Evolutionary conservation across 305 asterid genomes (phyloP).

Genomic region (Fraxinus nigra): DNA sequence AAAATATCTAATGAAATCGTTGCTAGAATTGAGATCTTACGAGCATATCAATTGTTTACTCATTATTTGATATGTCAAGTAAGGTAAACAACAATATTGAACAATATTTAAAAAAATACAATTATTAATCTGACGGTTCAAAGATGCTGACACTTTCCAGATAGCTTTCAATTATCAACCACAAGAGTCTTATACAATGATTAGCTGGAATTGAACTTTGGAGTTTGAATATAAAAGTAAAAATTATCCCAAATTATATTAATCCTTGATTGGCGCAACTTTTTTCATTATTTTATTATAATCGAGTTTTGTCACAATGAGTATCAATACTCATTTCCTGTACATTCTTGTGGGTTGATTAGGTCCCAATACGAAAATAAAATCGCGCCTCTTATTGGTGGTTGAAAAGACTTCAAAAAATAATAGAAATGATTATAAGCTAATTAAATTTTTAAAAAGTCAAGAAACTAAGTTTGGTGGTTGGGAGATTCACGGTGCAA

Average conservation of each 20-base stretch:
- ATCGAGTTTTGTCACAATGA: background rate
- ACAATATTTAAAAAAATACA: background rate
- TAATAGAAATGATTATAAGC: background rate
- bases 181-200: background rate
- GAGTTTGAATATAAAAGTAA: background rate
- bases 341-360: background rate
- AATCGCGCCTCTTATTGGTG: slow-evolving; percentile 1
- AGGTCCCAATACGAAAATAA: background rate
- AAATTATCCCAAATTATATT: background rate
- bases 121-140: background rate
- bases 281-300: background rate
- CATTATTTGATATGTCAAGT: background rate
- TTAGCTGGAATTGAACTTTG: background rate
- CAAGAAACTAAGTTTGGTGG: background rate
- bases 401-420: slow-evolving; percentile 1
- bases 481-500: background rate
- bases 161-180: background rate
- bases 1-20: no score
- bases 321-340: background rate
- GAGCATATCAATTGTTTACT: background rate
- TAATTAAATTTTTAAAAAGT: background rate
- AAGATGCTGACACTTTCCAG: background rate
- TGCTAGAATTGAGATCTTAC: background rate
- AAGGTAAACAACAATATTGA: background rate
- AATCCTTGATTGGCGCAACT: background rate